These are phyloP conservation scores for Fusarium goolgardi DNA, from an alignment of 2,329 filamentous ascomycete genomes.

Conservation along the genomic window DNA sequence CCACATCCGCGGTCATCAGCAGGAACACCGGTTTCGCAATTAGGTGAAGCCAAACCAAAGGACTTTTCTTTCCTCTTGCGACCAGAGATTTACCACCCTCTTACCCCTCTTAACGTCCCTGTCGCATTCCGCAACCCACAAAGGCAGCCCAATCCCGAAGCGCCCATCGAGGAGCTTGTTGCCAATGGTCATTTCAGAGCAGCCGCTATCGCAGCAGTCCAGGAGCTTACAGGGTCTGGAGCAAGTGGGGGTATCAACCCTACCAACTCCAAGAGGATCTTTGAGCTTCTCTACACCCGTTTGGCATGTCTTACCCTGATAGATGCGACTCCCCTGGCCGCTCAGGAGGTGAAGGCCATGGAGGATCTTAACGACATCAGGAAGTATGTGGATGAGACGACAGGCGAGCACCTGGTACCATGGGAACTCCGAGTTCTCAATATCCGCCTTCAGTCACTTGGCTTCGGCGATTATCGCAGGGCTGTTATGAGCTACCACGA, in stretches of 20 bases:
- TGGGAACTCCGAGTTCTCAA: conserved; percentile 88
- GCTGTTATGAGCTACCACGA: conserved; percentile 94
- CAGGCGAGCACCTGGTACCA: conserved; percentile 76
- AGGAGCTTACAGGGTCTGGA: conserved; percentile 66
- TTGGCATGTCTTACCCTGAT: conserved; percentile 85
- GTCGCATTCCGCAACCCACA: conserved; percentile 75
- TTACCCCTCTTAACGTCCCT: conserved; percentile 72
- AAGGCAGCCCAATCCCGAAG: conserved; percentile 70
- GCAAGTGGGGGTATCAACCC: conserved; percentile 60
- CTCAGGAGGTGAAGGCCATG: conserved; percentile 72
- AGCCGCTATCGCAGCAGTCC: conserved; percentile 75
- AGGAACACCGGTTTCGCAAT: conserved; percentile 46
- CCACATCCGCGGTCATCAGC: conserved; percentile 43
- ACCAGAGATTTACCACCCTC: conserved; percentile 83
- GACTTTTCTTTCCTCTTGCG: conserved; percentile 85
- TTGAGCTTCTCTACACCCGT: conserved; percentile 82
- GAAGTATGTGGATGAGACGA: conserved; percentile 67
- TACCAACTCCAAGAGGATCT: conserved; percentile 73
- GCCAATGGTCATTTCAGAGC: conserved; percentile 80
- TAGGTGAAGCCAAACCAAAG: conserved; percentile 58
- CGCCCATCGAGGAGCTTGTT: conserved; percentile 76
- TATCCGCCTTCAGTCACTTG: conserved; percentile 85
- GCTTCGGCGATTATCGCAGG: conserved; percentile 84
- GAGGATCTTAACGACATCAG: conserved; percentile 69
- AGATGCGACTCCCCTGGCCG: conserved; percentile 75